Percentiles rank a stretch among this genome's conserved stretches.
Conservation (phyloP, 1,284 basidiomycete genomes). For the Spongiforma sp. region DNA sequence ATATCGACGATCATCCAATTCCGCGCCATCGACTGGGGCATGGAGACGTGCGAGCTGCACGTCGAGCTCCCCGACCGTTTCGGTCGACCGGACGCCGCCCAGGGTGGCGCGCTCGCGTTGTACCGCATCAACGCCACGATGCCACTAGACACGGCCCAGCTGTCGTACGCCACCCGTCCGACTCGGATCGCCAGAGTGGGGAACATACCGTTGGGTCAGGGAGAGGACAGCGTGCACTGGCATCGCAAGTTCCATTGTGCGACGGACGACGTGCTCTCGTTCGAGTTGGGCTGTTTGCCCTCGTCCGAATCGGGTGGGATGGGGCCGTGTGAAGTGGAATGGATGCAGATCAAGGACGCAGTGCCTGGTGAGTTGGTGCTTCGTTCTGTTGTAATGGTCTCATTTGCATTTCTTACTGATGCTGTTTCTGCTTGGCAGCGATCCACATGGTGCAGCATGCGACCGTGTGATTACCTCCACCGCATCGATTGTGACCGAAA, state of each 20-base stretch:
- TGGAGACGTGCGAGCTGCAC: constrained; percentile 24
- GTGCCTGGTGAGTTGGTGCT: constrained; percentile 19
- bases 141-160: constrained; percentile 12
- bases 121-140: constrained; percentile 20
- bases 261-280: constrained; percentile 19
- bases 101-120: constrained; percentile 11
- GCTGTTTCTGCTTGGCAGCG: constrained; percentile 7
- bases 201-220: constrained; percentile 5
- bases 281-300: constrained; percentile 18
- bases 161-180: constrained; percentile 19
- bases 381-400: no score
- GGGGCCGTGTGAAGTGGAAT: constrained; percentile 12
- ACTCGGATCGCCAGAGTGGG: constrained; percentile 16
- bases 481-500: no score
- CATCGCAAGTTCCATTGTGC: constrained; percentile 18
- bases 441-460: constrained; percentile 22
- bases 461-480: constrained; percentile 9
- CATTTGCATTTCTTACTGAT: no score
- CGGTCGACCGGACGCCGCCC: constrained; percentile 6
- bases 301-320: constrained; percentile 15
- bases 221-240: constrained; percentile 8
- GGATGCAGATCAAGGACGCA: constrained; percentile 21
- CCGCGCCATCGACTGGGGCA: constrained; percentile 24
- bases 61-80: constrained; percentile 13
- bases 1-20: constrained; percentile 22